These are phyloP conservation scores for Antrodiella citrinella DNA, from an alignment of 768 basidiomycete species.

Conservation along the genomic window DNA sequence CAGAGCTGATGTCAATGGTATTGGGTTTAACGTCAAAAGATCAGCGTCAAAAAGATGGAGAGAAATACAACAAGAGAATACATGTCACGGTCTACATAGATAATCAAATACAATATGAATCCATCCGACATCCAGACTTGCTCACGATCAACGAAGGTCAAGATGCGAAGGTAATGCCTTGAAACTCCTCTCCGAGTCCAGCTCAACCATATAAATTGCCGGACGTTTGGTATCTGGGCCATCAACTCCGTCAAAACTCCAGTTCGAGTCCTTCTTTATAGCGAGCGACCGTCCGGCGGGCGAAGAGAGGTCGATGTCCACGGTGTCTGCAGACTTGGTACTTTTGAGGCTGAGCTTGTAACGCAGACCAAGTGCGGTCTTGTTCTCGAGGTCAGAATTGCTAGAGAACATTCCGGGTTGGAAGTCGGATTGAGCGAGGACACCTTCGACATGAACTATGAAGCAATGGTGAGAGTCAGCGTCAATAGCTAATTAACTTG, in stretches of 20 bases:
- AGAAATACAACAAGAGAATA: too few species aligned
- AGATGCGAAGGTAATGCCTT: too few species aligned
- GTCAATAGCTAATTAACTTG: too few species aligned
- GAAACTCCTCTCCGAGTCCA: background rate
- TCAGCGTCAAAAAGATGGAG: too few species aligned
- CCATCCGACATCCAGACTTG: too few species aligned
- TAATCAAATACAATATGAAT: too few species aligned
- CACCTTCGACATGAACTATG: conserved; percentile 15
- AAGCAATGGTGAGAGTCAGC: too few species aligned
- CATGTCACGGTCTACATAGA: too few species aligned
- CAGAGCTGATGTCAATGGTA: too few species aligned
- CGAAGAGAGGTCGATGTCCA: background rate
- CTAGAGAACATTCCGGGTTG: conserved; percentile 18
- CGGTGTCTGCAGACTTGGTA: background rate
- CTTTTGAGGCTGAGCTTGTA: background rate
- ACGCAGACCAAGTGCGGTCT: background rate
- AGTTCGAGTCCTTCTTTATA: conserved; percentile 16
- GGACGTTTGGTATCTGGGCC: conserved; percentile 9
- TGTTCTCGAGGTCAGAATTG: background rate
- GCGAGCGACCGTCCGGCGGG: background rate
- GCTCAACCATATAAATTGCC: conserved; percentile 16
- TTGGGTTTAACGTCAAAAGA: too few species aligned
- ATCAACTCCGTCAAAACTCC: conserved; percentile 15
- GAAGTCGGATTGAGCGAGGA: conserved; percentile 20
- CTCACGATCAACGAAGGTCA: too few species aligned